Evolutionary conservation across 2,329 filamentous ascomycete species (phyloP), one percentile per base, ranked within the genome.

Genomic region (Cytospora paraplurivora): DNA sequence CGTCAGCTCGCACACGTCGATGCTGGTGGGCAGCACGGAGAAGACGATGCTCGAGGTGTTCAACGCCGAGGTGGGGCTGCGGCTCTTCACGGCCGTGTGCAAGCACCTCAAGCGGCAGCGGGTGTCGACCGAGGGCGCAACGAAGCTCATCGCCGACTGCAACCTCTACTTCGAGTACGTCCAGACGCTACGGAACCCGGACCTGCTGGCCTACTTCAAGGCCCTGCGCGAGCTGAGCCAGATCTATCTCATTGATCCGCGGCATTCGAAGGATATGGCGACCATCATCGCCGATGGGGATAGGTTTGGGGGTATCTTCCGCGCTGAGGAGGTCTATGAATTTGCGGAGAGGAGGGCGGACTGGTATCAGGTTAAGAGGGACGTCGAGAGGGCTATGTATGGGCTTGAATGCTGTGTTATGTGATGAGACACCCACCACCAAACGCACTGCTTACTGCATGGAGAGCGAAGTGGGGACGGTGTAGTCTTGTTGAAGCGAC

Each of bases 1-100:
- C 49, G 91, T 98, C 15, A 89, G 88, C 27, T 89, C 89, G 17
- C 95, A 99, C 75, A 98, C 93, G 1, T 87, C 85, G 72, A 97
- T 99, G 92, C 83, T 99, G 13, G 86, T 91, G 4, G 95, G 95
- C 66, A 96, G 92, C 73, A 98, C 94, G 1, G 95, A 99, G 74
- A 99, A 99, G 81, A 94, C 92, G 67, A 96, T 97, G 83, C 88
- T 99, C 33, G 95, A 99, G 73, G 95, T 99, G 15, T 99, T 99
- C 82, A 97, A 97, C 75, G 92, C 95, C 76, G 95, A 99, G 78
- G 94, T 99, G 33, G 95, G 95, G 0, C 85, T 97, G 67, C 90
- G 95, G 33, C 84, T 99, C 59, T 99, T 98, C 78, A 88, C 90
- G 21, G 90, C 92, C 19, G 82, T 99, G 57, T 97, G 94, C 83